These are phyloP conservation scores for Neospora caninum DNA, from an alignment of 169 alveolate genomes.

Conservation along the genomic window DNA sequence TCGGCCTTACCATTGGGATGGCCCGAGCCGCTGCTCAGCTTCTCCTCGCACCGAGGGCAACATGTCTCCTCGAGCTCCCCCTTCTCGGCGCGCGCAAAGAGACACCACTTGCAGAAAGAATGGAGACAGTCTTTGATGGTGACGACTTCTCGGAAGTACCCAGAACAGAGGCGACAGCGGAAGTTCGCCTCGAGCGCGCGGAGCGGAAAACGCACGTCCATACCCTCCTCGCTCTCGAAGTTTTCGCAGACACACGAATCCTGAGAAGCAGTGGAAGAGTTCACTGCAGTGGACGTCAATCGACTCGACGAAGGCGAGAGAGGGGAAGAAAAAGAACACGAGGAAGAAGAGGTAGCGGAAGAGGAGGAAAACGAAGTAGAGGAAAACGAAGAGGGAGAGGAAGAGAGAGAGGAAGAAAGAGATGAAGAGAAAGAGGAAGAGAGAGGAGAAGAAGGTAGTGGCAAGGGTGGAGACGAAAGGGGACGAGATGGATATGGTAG, in stretches of 20 bases:
- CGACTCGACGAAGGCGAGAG: slow-evolving; percentile 2
- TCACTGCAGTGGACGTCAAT: not conserved
- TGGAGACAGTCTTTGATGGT: slow-evolving; percentile 78
- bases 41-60: slow-evolving; percentile 75
- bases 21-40: slow-evolving; percentile 23
- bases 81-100: slow-evolving; percentile 65
- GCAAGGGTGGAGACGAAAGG: not conserved
- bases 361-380: not conserved
- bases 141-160: slow-evolving; percentile 77
- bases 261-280: not conserved
- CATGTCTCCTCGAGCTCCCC: slow-evolving; percentile 67
- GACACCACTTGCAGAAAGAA: slow-evolving; percentile 77
- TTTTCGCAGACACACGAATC: slow-evolving; percentile 22
- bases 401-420: slow-evolving; percentile 33
- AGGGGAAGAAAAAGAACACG: not conserved
- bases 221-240: slow-evolving; percentile 64
- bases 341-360: not conserved
- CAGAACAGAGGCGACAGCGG: slow-evolving; percentile 74
- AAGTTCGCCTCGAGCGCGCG: slow-evolving; percentile 51
- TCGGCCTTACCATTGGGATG: slow-evolving; percentile 55
- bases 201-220: slow-evolving; percentile 56
- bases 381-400: not conserved
- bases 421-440: not conserved
- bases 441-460: slow-evolving; percentile 43
- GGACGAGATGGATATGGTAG: slow-evolving; percentile 52